Evolutionary conservation across 306 rosid genomes (phyloP), one percentile per base, ranked within the genome.

Genomic region (Luffa acutangula): DNA sequence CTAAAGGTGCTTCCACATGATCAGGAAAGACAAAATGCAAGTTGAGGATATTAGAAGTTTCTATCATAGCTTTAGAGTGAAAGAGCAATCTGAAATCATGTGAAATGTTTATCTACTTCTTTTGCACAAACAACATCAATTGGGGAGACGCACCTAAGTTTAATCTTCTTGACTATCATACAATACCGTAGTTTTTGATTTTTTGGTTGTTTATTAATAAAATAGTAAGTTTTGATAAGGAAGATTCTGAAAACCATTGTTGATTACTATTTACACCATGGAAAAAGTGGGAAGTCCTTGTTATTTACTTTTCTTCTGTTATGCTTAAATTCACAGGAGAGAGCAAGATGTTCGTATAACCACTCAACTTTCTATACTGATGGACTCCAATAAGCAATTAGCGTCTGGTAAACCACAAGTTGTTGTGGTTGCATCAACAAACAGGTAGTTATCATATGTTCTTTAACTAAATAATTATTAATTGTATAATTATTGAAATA

Each of bases 361-460:
- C 72, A 88, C 97, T 48, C 97, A 92, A 81, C 91, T 95, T 67
- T 83, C 86, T 43, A 85, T 83, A 18, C 62, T 95, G 84, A 89
- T 92, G 97, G 98, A 95, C 82, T 81, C 91, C 48, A 91, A 81
- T 77, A 89, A 83, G 74, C 87, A 86, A 63, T 84, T 89, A 59
- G 78, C 88, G 12, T 51, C 80, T 33, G 86, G 85, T 58, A 81
- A 77, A 41, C 86, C 91, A 12, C 92, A 89, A 57, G 87, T 92
- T 66, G 91, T 88, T 20, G 96, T 95, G 57, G 93, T 95, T 88
- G 98, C 98, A 76, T 88, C 98, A 70, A 90, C 98, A 79, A 92
- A 95, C 87, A 95, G 97, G 97, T 94, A 77, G 43, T 33, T 10
- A 21, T 54, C 54, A 7, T 70, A 18, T 56, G 36, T 83, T 45